Evolutionary conservation across 2,329 filamentous ascomycete species (phyloP).

Genomic region (Phialocephala subalpina): DNA sequence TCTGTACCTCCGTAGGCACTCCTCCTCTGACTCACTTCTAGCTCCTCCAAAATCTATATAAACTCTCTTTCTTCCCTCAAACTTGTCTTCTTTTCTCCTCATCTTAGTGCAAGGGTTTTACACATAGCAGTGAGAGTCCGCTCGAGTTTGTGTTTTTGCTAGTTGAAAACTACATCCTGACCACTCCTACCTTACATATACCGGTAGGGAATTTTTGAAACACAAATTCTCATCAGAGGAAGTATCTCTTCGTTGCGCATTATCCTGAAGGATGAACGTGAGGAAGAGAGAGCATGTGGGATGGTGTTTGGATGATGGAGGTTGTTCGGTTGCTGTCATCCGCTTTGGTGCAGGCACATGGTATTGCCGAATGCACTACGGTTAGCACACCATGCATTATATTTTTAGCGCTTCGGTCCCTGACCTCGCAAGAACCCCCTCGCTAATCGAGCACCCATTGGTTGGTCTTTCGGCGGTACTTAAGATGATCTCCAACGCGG

Average conservation of each 20-base stretch:
- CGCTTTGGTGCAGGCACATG: too few relatives aligned
- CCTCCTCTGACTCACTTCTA: not conserved
- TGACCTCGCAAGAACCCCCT: too few relatives aligned
- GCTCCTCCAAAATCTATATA: constrained; percentile 12
- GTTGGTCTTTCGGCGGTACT: too few relatives aligned
- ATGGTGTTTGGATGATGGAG: not conserved
- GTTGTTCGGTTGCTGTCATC: not conserved
- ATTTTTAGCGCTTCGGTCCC: too few relatives aligned
- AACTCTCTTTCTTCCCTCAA: not conserved
- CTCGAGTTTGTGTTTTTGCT: constrained; percentile 84
- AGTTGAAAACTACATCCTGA: constrained; percentile 67
- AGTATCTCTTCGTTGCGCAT: constrained; percentile 60
- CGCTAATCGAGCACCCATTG: too few relatives aligned
- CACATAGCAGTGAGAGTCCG: constrained; percentile 85
- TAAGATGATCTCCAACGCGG: too few relatives aligned
- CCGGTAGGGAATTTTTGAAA: constrained; percentile 83
- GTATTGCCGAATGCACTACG: too few relatives aligned
- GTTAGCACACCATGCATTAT: too few relatives aligned
- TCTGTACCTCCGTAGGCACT: not conserved
- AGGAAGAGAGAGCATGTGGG: constrained; percentile 52
- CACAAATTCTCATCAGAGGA: constrained; percentile 48
- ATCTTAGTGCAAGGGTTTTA: constrained; percentile 77
- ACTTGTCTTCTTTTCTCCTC: constrained; percentile 49
- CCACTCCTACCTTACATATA: constrained; percentile 73
- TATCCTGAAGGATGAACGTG: constrained; percentile 52